These are phyloP conservation scores for Sporothrix brunneoviolacea DNA, from an alignment of 2,329 filamentous ascomycete genomes.

Conservation along the genomic window DNA sequence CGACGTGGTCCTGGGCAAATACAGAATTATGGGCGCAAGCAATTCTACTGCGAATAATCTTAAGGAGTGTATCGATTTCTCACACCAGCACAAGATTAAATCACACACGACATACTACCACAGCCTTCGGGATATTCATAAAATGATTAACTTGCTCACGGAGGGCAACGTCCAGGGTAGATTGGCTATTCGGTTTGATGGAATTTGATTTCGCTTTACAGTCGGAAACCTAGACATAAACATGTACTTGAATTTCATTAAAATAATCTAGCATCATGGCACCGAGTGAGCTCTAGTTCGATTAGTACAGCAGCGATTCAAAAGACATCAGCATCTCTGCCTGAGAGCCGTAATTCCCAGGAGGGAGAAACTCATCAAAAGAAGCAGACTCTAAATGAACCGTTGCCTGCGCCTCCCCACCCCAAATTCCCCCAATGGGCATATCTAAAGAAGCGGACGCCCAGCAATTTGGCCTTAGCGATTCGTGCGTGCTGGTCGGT, in stretches of 20 bases:
- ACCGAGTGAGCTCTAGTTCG: too few species aligned
- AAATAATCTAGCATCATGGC: too few species aligned
- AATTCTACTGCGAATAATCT: slow-evolving; percentile 17
- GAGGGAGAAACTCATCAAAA: slow-evolving; percentile 1
- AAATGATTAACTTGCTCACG: slow-evolving; percentile 29
- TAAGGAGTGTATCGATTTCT: slow-evolving; percentile 15
- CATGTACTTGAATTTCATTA: too few species aligned
- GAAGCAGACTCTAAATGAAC: background rate
- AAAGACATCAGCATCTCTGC: slow-evolving; percentile 8
- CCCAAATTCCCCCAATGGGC: slow-evolving; percentile 2
- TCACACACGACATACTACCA: slow-evolving; percentile 7
- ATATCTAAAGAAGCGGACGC: background rate
- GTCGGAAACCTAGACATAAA: too few species aligned
- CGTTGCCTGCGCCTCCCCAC: background rate
- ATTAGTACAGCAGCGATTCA: background rate
- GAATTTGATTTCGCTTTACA: too few species aligned
- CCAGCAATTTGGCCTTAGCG: background rate
- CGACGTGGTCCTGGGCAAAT: slow-evolving; percentile 12
- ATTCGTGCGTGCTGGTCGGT: too few species aligned
- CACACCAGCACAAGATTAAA: slow-evolving; percentile 14
- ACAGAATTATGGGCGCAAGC: slow-evolving; percentile 17
- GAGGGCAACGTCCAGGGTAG: slow-evolving; percentile 19
- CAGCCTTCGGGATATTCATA: slow-evolving; percentile 24
- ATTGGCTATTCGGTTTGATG: slow-evolving; percentile 20
- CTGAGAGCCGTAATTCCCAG: slow-evolving; percentile 1